Base-by-base conservation (phyloP, 352 stramenopile species). In the Globisporangium sylvaticum region DNA sequence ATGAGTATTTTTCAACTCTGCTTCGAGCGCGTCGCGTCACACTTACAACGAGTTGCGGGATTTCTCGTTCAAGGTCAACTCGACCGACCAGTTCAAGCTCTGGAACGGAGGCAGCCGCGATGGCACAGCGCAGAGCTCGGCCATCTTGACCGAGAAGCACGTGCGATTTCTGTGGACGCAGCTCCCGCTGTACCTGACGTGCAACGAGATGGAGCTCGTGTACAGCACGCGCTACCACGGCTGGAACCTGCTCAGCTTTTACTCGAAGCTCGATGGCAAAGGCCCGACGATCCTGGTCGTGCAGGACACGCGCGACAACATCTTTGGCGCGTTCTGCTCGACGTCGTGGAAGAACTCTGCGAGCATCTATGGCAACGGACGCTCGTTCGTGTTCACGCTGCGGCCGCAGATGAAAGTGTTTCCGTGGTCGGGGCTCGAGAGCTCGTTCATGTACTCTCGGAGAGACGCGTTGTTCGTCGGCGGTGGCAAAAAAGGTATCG, bases 261-360 rank as follows among this genome's bases (percentile, higher is more conserved):
- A 87, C 62, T 65, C 79, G 1, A 71, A 65, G 54, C 69, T 89
- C 10, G 71, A 84, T 54, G 83, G 80, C 65, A 85, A 87, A 62
- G 85, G 84, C 0, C 83, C 85, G 24, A 91, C 85, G 15, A 73
- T 93, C 48, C 24, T 91, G 15, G 80, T 89, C 6, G 64, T 93
- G 5, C 83, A 91, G 50, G 85, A 93, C 66, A 82, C 80, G 18
- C 71, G 73, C 15, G 83, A 90, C 65, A 82, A 90, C 63, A 75
- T 93, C 39, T 93, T 93, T 65, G 85, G 85, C 14, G 85, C 79
- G 1, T 93, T 93, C 65, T 91, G 80, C 44, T 75, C 85, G 3
- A 78, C 83, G 8, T 89, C 85, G 55, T 89, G 84, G 77, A 78
- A 80, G 65, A 72, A 80, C 20, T 80, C 75, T 1, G 66, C 56